Conservation (phyloP, 345 rosid genomes). For the Leavenworthia alabamica region DNA sequence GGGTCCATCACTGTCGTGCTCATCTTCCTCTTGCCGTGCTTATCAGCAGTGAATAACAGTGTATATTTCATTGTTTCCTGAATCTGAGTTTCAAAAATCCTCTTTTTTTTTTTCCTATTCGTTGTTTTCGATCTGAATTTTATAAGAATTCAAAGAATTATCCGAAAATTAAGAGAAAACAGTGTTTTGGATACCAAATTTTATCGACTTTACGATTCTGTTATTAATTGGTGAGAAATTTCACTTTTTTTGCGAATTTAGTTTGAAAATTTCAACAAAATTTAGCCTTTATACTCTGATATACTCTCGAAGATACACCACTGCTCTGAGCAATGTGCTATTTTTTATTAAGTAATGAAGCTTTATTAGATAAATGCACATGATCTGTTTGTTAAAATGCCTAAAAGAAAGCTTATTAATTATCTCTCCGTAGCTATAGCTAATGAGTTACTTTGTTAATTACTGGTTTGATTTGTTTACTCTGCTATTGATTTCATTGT, state of each 20-base stretch:
- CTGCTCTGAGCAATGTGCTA: neutral
- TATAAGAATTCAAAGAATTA: neutral
- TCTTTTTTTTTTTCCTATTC: neutral
- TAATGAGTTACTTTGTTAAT: neutral
- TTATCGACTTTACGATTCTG: too few species aligned
- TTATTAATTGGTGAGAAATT: neutral
- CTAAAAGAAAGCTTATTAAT: slow-evolving; percentile 8
- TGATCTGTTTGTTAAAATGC: slow-evolving; percentile 14
- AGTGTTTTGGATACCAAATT: neutral
- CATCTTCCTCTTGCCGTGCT: neutral
- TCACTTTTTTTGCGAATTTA: neutral
- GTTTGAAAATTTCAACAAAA: neutral
- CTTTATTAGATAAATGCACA: slow-evolving; percentile 8
- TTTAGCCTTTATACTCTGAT: neutral
- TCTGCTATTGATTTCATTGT: neutral
- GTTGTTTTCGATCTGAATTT: slow-evolving; percentile 2
- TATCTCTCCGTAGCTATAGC: neutral
- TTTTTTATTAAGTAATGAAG: neutral
- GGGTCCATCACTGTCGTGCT: neutral
- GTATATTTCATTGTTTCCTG: neutral
- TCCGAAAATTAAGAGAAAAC: neutral
- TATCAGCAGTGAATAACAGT: slow-evolving; percentile 5
- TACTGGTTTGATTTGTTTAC: neutral
- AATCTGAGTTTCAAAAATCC: slow-evolving; percentile 15
- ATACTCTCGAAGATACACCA: neutral